phyloP scores from a whole-genome alignment of 176 grass and related monocot species.

The Oropetium thomaeum region DNA sequence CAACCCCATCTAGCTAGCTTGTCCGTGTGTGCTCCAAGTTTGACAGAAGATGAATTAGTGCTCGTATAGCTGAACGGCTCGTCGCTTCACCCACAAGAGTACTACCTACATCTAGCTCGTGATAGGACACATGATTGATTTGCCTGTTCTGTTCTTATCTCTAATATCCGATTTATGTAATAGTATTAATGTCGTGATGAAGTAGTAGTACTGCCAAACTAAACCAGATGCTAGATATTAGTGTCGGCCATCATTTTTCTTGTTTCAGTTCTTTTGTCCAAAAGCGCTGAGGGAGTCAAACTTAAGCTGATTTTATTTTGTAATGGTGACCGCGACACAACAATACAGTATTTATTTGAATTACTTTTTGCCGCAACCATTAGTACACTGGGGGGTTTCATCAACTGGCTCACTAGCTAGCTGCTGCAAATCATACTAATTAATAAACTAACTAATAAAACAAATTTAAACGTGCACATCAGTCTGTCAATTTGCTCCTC shows the following conservation, averaged over 20 bases:
- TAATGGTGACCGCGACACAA: slow-evolving; percentile 7
- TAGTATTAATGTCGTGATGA: background rate
- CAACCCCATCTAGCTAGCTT: too few species aligned
- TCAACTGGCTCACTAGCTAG: background rate
- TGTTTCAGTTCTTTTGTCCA: slow-evolving; percentile 7
- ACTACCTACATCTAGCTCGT: too few species aligned
- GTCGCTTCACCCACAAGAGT: background rate
- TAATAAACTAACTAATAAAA: background rate
- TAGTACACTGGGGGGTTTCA: background rate
- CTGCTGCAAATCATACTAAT: background rate
- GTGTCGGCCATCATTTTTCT: background rate
- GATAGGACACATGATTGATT: background rate
- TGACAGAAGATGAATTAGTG: too few species aligned
- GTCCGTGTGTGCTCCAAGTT: too few species aligned
- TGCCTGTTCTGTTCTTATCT: background rate
- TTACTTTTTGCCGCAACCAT: background rate
- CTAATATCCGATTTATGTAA: background rate
- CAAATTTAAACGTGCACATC: background rate
- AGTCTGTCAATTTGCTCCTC: slow-evolving; percentile 13
- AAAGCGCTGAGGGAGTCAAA: slow-evolving; percentile 7
- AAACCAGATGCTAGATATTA: too few species aligned
- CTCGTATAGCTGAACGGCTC: background rate
- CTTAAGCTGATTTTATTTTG: background rate
- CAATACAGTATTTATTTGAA: background rate
- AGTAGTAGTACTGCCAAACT: background rate